Evolutionary conservation across 768 basidiomycete genomes (phyloP).

Genomic region (Bullera alba): DNA sequence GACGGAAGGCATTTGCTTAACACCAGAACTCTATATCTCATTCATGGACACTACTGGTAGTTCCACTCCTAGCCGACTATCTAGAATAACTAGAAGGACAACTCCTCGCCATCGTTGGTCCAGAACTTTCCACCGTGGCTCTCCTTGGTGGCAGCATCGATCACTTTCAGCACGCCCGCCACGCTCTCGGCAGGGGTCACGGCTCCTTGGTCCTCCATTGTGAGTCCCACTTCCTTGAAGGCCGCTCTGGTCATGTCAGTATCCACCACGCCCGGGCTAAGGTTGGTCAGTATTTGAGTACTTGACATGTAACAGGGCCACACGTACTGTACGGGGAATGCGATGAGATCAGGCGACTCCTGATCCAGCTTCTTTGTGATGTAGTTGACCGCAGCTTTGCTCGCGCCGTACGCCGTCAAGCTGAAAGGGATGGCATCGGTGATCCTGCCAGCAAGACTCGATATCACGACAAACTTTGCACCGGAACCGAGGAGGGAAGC

Average conservation of each 20-base stretch:
- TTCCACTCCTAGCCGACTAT: too few relatives aligned
- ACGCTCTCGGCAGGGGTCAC: constrained; percentile 4
- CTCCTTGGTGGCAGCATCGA: constrained; percentile 7
- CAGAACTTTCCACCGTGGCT: constrained; percentile 8
- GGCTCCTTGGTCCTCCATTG: not conserved
- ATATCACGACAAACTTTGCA: constrained; percentile 10
- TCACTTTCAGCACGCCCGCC: constrained; percentile 1
- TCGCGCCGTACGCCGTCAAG: constrained; percentile 9
- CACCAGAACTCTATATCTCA: too few relatives aligned
- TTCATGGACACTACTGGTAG: too few relatives aligned
- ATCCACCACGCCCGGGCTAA: constrained; percentile 2
- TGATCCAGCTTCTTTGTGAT: constrained; percentile 12
- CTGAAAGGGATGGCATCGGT: not conserved
- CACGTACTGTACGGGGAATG: too few relatives aligned
- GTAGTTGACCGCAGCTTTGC: constrained; percentile 20
- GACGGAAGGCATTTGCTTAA: too few relatives aligned
- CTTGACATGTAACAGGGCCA: too few relatives aligned
- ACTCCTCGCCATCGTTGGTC: too few relatives aligned
- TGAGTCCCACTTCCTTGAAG: not conserved
- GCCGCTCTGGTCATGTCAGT: constrained; percentile 5
- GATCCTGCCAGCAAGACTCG: constrained; percentile 2
- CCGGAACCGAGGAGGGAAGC: constrained; percentile 9
- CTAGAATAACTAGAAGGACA: too few relatives aligned
- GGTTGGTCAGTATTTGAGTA: too few relatives aligned
- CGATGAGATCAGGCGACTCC: too few relatives aligned